phyloP scores from a whole-genome alignment of 768 basidiomycete species.

The Leccinum barrowsii region DNA sequence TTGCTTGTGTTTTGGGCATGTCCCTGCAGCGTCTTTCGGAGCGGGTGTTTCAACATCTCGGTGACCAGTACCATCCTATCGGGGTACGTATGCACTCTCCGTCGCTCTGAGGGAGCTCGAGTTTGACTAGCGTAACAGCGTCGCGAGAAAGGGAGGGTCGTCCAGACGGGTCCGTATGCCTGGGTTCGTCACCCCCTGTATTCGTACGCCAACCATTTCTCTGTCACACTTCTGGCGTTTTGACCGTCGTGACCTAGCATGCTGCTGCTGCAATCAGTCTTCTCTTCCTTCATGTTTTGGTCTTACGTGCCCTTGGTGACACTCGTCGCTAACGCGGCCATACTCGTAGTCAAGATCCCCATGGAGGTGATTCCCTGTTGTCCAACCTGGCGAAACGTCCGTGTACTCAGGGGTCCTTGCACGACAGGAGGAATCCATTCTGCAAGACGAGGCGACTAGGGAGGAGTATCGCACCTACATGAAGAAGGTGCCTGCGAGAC shows the following conservation, averaged over 20 bases:
- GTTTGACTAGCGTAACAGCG: neutral
- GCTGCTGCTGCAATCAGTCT: neutral
- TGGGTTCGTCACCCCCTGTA: conserved; percentile 14
- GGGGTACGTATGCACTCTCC: conserved; percentile 3
- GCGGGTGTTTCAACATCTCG: neutral
- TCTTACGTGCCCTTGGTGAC: conserved; percentile 7
- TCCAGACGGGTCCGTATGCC: conserved; percentile 16
- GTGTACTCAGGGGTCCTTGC: neutral
- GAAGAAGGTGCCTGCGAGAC: conserved; percentile 10
- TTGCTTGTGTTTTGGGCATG: neutral
- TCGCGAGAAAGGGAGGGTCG: conserved; percentile 9
- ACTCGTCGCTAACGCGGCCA: neutral
- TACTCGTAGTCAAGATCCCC: conserved; percentile 2
- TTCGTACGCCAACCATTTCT: neutral
- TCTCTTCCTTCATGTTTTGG: conserved; percentile 7
- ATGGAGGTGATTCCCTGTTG: conserved; percentile 4
- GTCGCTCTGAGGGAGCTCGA: too few relatives aligned
- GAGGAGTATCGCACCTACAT: conserved; percentile 12
- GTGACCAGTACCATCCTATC: conserved; percentile 10
- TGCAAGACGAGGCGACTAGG: neutral
- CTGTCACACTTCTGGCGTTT: neutral
- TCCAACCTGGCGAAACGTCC: too few relatives aligned
- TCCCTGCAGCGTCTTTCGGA: neutral
- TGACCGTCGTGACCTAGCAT: neutral
- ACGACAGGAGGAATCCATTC: conserved; percentile 7